Evolutionary conservation across 805 yeast genomes (phyloP), one percentile per base, ranked within the genome.

Genomic region (Wickerhamiella qilinensis): DNA sequence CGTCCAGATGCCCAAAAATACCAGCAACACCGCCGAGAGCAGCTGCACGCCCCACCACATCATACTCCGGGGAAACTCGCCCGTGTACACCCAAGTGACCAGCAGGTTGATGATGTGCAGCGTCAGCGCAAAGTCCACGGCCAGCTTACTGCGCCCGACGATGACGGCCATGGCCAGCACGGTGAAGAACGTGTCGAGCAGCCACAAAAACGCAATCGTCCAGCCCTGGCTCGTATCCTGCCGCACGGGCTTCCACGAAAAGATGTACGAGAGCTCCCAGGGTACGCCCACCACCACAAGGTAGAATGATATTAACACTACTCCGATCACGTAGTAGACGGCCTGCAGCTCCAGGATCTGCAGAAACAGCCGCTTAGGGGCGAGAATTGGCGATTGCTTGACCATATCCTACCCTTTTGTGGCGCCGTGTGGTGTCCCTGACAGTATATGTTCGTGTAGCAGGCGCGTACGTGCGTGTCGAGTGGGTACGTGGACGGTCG

Each of bases 51-150:
- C 54, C 88, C 96, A 83, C 97, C 97, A 88, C 36, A 77, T 63
- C 4, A 79, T 45, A 25, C 75, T 71, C 14, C 62, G 60, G 0
- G 98, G 98, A 45, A 88, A 69, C 22, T 67, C 64, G 0, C 73
- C 69, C 1, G 82, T 66, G 45, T 73, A 74, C 1, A 71, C 43
- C 73, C 82, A 75, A 0, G 75, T 82, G 3, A 83, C 74, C 3
- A 75, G 38, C 19, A 88, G 57, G 58, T 88, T 78, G 37, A 91
- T 69, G 18, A 79, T 73, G 57, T 91, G 95, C 14, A 88, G 73
- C 0, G 98, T 91, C n/a, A 88, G 53, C 9, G 94, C 95, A 62
- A 91, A 88, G 59, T 88, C 98, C 80, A 94, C 80, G 0, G 96
- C 97, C 36, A 88, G 62, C 56, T 88, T 91, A 31, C 94, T 80